Evolutionary conservation across 805 yeast genomes (phyloP).

Genomic region (Kuraishia borneana): DNA sequence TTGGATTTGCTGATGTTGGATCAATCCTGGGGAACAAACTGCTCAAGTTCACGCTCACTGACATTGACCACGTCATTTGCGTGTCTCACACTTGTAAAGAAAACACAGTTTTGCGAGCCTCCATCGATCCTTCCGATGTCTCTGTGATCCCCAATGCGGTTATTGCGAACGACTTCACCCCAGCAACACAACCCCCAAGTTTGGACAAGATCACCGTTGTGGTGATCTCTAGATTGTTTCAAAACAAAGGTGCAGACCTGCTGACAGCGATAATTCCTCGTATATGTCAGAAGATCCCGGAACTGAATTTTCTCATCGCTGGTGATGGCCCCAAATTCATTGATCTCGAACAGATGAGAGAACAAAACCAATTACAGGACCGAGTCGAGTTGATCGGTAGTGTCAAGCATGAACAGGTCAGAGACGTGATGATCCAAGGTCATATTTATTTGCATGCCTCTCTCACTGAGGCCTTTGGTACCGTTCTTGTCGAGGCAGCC

Average conservation of each 20-base stretch:
- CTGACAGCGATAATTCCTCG: slow-evolving; percentile 76
- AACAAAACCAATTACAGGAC: slow-evolving; percentile 73
- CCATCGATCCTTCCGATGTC: slow-evolving; percentile 63
- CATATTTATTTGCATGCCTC: slow-evolving; percentile 92
- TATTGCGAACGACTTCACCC: slow-evolving; percentile 69
- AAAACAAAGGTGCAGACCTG: slow-evolving; percentile 94
- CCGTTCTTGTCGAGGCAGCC: slow-evolving; percentile 95
- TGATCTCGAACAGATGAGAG: slow-evolving; percentile 93
- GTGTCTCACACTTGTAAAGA: slow-evolving; percentile 96
- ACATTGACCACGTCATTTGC: slow-evolving; percentile 89
- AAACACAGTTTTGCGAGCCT: slow-evolving; percentile 82
- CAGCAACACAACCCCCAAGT: slow-evolving; percentile 20
- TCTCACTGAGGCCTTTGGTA: slow-evolving; percentile 95
- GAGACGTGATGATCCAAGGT: slow-evolving; percentile 88
- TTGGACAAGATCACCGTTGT: slow-evolving; percentile 59
- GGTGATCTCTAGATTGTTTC: slow-evolving; percentile 81
- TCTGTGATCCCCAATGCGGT: slow-evolving; percentile 97
- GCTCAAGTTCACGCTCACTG: slow-evolving; percentile 71
- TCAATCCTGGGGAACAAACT: slow-evolving; percentile 81
- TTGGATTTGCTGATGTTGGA: slow-evolving; percentile 83
- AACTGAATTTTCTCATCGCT: slow-evolving; percentile 75
- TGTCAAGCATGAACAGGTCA: slow-evolving; percentile 82
- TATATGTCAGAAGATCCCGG: slow-evolving; percentile 51
- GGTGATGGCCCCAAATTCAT: slow-evolving; percentile 96
- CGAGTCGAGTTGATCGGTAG: slow-evolving; percentile 80